Base-by-base conservation (phyloP, 2,329 filamentous ascomycete genomes). In the Didymella exigua region DNA sequence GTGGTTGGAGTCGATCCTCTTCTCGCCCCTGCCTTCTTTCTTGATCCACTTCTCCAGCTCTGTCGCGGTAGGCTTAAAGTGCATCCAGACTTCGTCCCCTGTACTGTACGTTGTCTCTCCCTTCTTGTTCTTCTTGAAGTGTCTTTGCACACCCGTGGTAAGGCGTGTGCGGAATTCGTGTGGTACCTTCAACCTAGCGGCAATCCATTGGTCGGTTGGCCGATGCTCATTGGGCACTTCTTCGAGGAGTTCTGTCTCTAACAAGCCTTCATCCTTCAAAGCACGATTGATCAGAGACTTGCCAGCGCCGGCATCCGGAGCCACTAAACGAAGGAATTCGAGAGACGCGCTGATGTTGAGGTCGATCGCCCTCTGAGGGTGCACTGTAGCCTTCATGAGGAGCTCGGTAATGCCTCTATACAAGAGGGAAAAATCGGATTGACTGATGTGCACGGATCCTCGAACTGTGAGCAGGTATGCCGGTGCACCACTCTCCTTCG, bases 391-490 rank as follows among this genome's bases (percentile, higher is more conserved):
- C 69, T 89, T 89, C 58, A 86, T 76, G 13, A 88, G 73, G 8
- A 85, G 68, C 1, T 83, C 82, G 67, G 83, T 82, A 61, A 85
- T 76, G 34, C 81, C 79, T 4, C 82, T 84, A 63, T 89, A 89
- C 16, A 89, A 73, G 1, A 89, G 74, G 1, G 84, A 82, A 65
- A 89, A 89, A 71, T 89, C 86, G 2, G 83, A 86, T 67, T 89
- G 86, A 5, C 82, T 84, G 26, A 89, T 77, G 66, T 89, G 86
- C 1, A 88, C 83, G 1, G 85, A 86, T 23, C 87, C 87, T 31
- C 79, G 73, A 5, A 81, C 73, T 0, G 79, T 81, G 42, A 79
- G 67, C 0, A 81, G 70, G 67, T 77, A 81, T 6, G 78, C 71
- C 9, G 78, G 79, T 6, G 72, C 73, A 10, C 78, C 78, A 8